Evolutionary conservation across 2,329 filamentous ascomycete species (phyloP).

Genomic region (Colletotrichum caudatum): DNA sequence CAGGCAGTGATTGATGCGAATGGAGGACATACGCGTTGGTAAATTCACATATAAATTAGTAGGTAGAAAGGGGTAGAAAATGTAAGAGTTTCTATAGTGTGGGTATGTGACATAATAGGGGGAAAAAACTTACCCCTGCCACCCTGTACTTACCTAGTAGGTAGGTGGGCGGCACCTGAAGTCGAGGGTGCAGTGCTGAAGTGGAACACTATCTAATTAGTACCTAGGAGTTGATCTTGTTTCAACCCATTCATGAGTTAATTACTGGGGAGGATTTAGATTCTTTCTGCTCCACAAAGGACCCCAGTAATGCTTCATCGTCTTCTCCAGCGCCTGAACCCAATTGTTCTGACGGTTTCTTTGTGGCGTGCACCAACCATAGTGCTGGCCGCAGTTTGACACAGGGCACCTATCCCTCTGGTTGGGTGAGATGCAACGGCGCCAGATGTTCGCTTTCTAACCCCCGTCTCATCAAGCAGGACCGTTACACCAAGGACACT

Average conservation of each 20-base stretch:
- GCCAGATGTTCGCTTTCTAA: not conserved
- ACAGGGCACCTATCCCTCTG: not conserved
- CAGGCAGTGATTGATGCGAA: too few relatives aligned
- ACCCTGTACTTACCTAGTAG: too few relatives aligned
- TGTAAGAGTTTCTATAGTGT: too few relatives aligned
- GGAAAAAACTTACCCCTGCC: too few relatives aligned
- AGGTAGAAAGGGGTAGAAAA: too few relatives aligned
- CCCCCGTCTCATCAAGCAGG: conserved; percentile 1
- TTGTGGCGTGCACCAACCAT: conserved; percentile 1
- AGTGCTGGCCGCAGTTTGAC: not conserved
- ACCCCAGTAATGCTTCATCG: conserved; percentile 30
- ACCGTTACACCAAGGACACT: conserved; percentile 34
- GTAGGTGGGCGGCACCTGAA: not conserved
- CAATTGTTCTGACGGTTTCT: not conserved
- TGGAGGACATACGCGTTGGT: too few relatives aligned
- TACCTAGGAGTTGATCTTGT: conserved; percentile 28
- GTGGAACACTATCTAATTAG: not conserved
- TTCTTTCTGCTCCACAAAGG: conserved; percentile 30
- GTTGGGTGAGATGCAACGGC: conserved; percentile 5
- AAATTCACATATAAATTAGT: too few relatives aligned
- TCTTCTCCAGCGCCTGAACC: conserved; percentile 12
- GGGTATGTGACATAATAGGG: too few relatives aligned
- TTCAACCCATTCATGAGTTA: conserved; percentile 29
- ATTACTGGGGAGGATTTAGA: conserved; percentile 4
- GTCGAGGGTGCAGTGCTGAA: not conserved